Percentiles rank a stretch among this genome's conserved stretches.
Evolutionary conservation across 768 basidiomycete genomes (phyloP).

Genomic region (Lyophyllum atratum): DNA sequence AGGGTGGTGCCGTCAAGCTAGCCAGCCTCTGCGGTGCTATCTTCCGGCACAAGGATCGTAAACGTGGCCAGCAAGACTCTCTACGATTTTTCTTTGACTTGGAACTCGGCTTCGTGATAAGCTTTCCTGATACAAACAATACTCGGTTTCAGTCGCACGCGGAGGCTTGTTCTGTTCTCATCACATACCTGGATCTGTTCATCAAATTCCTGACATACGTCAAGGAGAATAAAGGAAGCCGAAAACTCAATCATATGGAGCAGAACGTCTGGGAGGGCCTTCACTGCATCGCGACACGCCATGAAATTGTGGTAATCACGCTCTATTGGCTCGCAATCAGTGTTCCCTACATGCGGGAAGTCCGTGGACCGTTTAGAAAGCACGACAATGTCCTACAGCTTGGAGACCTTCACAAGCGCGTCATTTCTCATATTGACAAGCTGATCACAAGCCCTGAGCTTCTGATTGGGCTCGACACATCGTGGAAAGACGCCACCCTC

Average conservation of each 20-base stretch:
- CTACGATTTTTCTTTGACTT: slow-evolving; percentile 23
- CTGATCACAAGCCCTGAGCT: slow-evolving; percentile 24
- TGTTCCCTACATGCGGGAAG: slow-evolving; percentile 26
- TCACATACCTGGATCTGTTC: slow-evolving; percentile 23
- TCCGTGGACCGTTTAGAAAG: slow-evolving; percentile 13
- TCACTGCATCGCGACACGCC: slow-evolving; percentile 24
- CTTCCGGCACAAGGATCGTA: slow-evolving; percentile 36
- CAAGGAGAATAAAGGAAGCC: slow-evolving; percentile 28
- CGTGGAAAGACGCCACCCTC: slow-evolving; percentile 13
- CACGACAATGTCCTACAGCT: slow-evolving; percentile 26
- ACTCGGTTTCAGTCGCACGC: slow-evolving; percentile 34
- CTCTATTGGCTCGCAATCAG: slow-evolving; percentile 23
- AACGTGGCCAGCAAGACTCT: slow-evolving; percentile 34
- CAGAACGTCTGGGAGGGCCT: slow-evolving; percentile 27
- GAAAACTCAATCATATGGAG: slow-evolving; percentile 36
- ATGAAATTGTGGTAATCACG: slow-evolving; percentile 26
- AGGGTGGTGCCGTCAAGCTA: slow-evolving; percentile 25
- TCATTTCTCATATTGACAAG: slow-evolving; percentile 11
- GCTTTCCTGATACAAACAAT: slow-evolving; percentile 38
- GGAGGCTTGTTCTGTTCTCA: slow-evolving; percentile 25
- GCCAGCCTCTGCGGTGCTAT: slow-evolving; percentile 27
- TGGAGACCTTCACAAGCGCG: slow-evolving; percentile 21
- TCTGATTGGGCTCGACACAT: slow-evolving; percentile 13
- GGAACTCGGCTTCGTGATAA: slow-evolving; percentile 16
- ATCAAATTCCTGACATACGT: slow-evolving; percentile 28